A percentile compares a stretch with the other conserved stretches of the same genome.
phyloP scores from a whole-genome alignment of 2,329 filamentous ascomycete species.

The Penicillium capsulatum region DNA sequence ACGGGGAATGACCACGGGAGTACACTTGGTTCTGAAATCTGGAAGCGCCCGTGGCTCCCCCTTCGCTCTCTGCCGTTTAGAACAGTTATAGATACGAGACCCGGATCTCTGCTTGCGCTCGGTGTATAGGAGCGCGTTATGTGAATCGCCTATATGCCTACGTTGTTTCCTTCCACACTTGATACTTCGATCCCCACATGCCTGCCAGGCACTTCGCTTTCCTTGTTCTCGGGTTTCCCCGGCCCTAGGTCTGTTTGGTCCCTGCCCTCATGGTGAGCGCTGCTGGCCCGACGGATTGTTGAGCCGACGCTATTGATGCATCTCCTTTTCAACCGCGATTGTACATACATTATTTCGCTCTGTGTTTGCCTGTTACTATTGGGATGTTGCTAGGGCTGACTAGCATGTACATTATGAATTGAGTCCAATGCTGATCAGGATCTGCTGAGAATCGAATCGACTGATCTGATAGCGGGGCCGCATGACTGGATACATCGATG shows the following conservation, averaged over 20 bases:
- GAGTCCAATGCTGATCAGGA: constrained; percentile 2
- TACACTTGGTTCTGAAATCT: constrained; percentile 17
- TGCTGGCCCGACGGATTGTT: background rate
- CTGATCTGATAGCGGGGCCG: no score
- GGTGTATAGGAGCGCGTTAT: constrained; percentile 12
- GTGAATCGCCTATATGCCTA: constrained; percentile 4
- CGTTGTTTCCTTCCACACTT: constrained; percentile 1
- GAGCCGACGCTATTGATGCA: constrained; percentile 2
- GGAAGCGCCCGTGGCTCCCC: background rate
- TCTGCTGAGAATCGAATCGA: constrained; percentile 2
- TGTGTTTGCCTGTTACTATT: constrained; percentile 1
- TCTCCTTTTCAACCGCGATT: constrained; percentile 1
- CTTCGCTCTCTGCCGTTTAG: constrained; percentile 2
- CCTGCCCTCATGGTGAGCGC: no score
- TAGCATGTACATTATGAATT: constrained; percentile 14
- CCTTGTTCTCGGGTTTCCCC: background rate
- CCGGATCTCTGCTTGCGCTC: constrained; percentile 9
- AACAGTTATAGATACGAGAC: constrained; percentile 18
- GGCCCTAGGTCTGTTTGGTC: no score
- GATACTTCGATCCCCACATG: background rate
- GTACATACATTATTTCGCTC: constrained; percentile 6
- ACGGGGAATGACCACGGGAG: background rate
- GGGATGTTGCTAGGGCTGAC: constrained; percentile 3
- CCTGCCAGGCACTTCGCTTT: background rate
- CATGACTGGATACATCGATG: no score